These are phyloP conservation scores for Claviceps sp. DNA, from an alignment of 2,329 filamentous ascomycete genomes.

Conservation along the genomic window DNA sequence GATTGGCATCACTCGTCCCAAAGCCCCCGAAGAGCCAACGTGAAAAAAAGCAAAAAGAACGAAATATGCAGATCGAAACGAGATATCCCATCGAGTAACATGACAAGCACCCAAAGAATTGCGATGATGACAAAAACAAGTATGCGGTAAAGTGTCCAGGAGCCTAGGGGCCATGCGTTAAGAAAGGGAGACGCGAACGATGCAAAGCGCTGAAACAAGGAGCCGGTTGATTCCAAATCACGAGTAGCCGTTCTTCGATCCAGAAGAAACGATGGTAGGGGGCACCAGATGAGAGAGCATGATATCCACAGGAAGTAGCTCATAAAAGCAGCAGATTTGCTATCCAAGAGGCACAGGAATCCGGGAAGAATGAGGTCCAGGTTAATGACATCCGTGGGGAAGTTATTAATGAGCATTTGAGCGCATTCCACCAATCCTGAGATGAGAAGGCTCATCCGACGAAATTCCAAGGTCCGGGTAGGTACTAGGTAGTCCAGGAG, in stretches of 20 bases:
- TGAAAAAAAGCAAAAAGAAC: background rate
- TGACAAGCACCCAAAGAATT: background rate
- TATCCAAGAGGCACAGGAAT: slow-evolving; percentile 12
- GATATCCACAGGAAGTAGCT: slow-evolving; percentile 14
- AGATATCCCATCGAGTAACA: slow-evolving; percentile 6
- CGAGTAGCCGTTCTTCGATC: slow-evolving; percentile 1
- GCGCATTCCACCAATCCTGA: slow-evolving; percentile 15
- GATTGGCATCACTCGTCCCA: slow-evolving; percentile 21
- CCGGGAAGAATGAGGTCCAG: slow-evolving; percentile 12
- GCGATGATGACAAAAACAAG: slow-evolving; percentile 10
- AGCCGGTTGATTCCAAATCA: slow-evolving; percentile 4
- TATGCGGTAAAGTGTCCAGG: slow-evolving; percentile 6
- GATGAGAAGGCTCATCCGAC: slow-evolving; percentile 7
- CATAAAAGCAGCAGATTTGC: slow-evolving; percentile 17
- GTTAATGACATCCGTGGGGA: slow-evolving; percentile 12
- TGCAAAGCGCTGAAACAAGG: slow-evolving; percentile 1
- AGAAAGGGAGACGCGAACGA: background rate
- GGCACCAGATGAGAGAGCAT: slow-evolving; percentile 14
- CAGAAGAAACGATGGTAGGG: slow-evolving; percentile 8
- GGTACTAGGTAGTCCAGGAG: slow-evolving; percentile 12
- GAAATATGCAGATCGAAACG: background rate
- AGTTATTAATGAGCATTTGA: slow-evolving; percentile 4
- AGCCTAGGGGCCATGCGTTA: background rate
- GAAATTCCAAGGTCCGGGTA: slow-evolving; percentile 15
- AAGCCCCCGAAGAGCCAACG: slow-evolving; percentile 8